These are phyloP conservation scores for Kodamaea neixiangensis DNA, from an alignment of 805 yeast species.

Conservation along the genomic window DNA sequence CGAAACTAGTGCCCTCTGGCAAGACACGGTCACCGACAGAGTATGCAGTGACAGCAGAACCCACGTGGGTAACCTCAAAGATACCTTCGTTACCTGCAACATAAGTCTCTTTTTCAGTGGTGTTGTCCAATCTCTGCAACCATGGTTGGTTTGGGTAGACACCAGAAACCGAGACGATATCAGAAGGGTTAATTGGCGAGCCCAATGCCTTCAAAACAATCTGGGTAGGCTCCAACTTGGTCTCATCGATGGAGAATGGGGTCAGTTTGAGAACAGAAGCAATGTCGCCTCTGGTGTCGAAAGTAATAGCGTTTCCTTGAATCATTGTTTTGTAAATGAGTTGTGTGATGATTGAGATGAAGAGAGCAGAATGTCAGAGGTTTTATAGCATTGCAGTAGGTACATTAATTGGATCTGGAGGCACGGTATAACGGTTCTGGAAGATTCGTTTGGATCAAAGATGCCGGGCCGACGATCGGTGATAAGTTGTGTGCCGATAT, in stretches of 20 bases:
- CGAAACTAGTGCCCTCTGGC: constrained; percentile 20
- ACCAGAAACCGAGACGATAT: constrained; percentile 82
- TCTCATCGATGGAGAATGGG: constrained; percentile 8
- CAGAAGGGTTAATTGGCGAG: constrained; percentile 89
- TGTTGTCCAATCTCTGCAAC: constrained; percentile 7
- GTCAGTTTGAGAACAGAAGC: constrained; percentile 4
- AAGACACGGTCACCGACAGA: constrained; percentile 23
- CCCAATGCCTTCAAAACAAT: constrained; percentile 69
- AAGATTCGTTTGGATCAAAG: too few species aligned
- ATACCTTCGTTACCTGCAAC: constrained; percentile 26
- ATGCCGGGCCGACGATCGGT: too few species aligned
- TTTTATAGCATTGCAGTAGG: too few species aligned
- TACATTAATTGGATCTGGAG: too few species aligned
- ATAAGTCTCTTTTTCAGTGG: background rate
- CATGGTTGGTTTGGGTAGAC: constrained; percentile 77
- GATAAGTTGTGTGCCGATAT: too few species aligned
- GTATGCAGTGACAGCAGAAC: constrained; percentile 16
- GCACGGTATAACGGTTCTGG: too few species aligned
- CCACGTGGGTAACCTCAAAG: constrained; percentile 19
- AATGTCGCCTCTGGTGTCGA: constrained; percentile 5
- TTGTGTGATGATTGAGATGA: background rate
- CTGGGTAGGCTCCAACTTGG: constrained; percentile 16
- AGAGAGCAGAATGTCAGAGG: too few species aligned
- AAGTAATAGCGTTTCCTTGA: constrained; percentile 8
- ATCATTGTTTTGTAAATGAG: background rate